Evolutionary conservation across 2,329 filamentous ascomycete species (phyloP), one percentile per base, ranked within the genome.

Genomic region (Ceratocystis huliohia): DNA sequence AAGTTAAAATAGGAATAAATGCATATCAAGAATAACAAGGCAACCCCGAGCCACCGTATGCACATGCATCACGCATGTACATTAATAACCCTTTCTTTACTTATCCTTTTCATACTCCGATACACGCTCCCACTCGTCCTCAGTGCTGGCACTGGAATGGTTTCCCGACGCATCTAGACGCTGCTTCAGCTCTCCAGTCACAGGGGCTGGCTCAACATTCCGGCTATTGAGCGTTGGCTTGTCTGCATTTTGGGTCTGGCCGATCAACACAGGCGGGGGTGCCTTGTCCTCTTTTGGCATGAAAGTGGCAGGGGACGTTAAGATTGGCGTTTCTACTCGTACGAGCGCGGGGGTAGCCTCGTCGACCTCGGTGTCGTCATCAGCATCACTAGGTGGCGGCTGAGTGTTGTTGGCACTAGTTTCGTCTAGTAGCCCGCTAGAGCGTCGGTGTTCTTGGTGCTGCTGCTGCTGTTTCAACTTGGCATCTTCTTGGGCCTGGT

Each of bases 91-190:
- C 45, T 48, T 46, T 80, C 45, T 48, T 46, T 80, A 79, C 75
- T 84, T 84, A 70, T 83, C 81, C 71, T 80, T 80, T 78, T 85
- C 84, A 67, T 80, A 84, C 75, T 88, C 88, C 25, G 89, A 91
- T 3, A 97, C 88, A 80, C 94, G 95, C 79, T 96, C 93, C 93
- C 93, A 97, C 77, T 97, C 93, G 73, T 93, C 93, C 77, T 97
- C 93, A 3, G 92, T 96, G 76, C 91, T 93, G 22, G 76, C 80
- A 64, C 81, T 80, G 59, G 82, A 85, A 74, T 80, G 83, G 28
- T 77, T 78, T 46, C 78, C 80, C 63, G 76, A 74, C 61, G 75
- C 71, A 57, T 71, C 68, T 65, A 59, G 69, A 59, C 80, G 78
- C 63, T 78, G 79, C 75, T 82, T 84, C 70, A 84, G 73, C 69